Conservation (phyloP, 177 flowering plant genomes). For the Vitis hybrid region DNA sequence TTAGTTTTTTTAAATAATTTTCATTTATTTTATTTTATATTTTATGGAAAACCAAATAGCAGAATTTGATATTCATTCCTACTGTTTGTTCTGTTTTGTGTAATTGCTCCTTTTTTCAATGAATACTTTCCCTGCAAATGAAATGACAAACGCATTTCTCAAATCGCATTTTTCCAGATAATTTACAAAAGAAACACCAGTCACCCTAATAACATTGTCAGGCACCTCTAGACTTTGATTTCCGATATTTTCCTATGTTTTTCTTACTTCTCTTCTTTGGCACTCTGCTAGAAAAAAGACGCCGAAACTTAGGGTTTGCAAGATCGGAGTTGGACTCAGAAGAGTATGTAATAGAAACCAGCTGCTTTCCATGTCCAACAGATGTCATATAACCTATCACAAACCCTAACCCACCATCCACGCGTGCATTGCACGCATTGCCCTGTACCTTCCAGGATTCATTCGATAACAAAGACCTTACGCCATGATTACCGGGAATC, state of each 20-base stretch:
- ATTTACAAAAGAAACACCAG: neutral
- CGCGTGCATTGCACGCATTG: conserved; percentile 15
- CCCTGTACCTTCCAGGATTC: conserved; percentile 5
- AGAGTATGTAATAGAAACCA: neutral
- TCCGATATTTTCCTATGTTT: conserved; percentile 15
- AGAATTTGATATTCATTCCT: too few relatives aligned
- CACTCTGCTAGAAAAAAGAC: conserved; percentile 18
- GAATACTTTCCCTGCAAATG: too few relatives aligned
- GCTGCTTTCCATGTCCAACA: conserved; percentile 11
- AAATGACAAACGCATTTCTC: too few relatives aligned
- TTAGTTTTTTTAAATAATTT: too few relatives aligned
- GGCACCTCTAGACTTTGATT: conserved; percentile 21
- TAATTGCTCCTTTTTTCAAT: too few relatives aligned
- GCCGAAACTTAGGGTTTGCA: conserved; percentile 15
- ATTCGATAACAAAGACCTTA: conserved; percentile 7
- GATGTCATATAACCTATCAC: conserved; percentile 22
- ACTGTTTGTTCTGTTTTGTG: too few relatives aligned
- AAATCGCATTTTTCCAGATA: neutral
- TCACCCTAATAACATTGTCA: neutral
- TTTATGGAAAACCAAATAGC: too few relatives aligned
- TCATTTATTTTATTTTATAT: too few relatives aligned
- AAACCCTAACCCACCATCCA: conserved; percentile 16
- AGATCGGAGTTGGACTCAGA: conserved; percentile 9
- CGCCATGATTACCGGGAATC: conserved; percentile 8
- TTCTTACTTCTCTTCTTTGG: conserved; percentile 25